Evolutionary conservation across 176 grass and related monocot species (phyloP).

Genomic region (Alopecurus myosuroides): DNA sequence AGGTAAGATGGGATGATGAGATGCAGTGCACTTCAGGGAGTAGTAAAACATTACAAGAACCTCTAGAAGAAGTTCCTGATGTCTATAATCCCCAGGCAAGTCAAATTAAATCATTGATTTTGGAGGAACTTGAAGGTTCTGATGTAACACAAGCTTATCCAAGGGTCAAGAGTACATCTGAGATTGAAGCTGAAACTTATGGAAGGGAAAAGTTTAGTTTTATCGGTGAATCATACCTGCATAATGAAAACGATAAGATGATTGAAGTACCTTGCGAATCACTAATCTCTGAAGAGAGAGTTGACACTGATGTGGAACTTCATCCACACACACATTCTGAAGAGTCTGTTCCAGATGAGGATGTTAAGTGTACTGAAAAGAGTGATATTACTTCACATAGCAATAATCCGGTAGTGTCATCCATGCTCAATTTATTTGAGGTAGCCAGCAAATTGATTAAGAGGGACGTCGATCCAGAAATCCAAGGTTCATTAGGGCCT

Average conservation of each 20-base stretch:
- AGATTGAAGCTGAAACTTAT: constrained; percentile 21
- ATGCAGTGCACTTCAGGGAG: not conserved
- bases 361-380: constrained; percentile 19
- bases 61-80: constrained; percentile 26
- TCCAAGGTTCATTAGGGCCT: constrained; percentile 4
- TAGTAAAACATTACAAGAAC: constrained; percentile 30
- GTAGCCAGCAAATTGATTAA: constrained; percentile 35
- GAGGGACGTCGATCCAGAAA: constrained; percentile 40
- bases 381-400: constrained; percentile 21
- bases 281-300: constrained; percentile 13
- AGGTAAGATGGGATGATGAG: constrained; percentile 9
- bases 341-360: constrained; percentile 16
- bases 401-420: constrained; percentile 11
- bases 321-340: constrained; percentile 16
- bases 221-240: constrained; percentile 13
- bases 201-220: constrained; percentile 45
- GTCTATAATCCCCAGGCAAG: constrained; percentile 3
- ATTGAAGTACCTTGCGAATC: not conserved
- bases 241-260: constrained; percentile 16
- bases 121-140: constrained; percentile 38
- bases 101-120: constrained; percentile 38
- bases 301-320: constrained; percentile 6
- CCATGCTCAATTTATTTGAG: constrained; percentile 31
- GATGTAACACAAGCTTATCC: constrained; percentile 15
- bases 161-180: constrained; percentile 4